A percentile compares a stretch with the other conserved stretches of the same genome.
phyloP scores from a whole-genome alignment of 108 stramenopile genomes.

The Fragilariopsis cylindrus region DNA sequence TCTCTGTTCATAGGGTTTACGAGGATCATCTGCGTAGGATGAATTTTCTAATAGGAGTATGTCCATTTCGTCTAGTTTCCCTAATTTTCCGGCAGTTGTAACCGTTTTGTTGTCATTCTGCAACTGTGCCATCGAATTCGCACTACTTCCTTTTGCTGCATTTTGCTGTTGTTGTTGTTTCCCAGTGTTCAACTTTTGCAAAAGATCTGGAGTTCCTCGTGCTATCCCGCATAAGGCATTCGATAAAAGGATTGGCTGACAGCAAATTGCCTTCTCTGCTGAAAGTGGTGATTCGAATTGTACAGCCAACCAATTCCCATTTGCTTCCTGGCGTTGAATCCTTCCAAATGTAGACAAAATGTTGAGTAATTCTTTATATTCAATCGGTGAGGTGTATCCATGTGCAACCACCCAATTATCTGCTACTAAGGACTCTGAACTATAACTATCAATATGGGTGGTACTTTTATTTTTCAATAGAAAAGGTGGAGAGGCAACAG shows the following conservation, averaged over 20 bases:
- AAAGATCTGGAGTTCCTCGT: constrained; percentile 8
- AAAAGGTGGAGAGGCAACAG: constrained; percentile 8
- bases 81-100: background rate
- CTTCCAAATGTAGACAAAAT: constrained; percentile 25
- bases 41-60: constrained; percentile 7
- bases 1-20: background rate
- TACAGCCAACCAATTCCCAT: constrained; percentile 26
- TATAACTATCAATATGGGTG: background rate
- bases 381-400: constrained; percentile 6
- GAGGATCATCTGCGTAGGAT: background rate
- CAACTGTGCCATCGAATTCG: background rate
- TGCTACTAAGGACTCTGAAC: constrained; percentile 12
- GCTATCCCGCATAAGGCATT: constrained; percentile 9
- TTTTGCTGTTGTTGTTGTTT: background rate
- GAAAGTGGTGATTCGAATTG: constrained; percentile 24
- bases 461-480: background rate
- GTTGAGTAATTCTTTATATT: background rate
- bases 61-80: constrained; percentile 2
- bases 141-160: background rate
- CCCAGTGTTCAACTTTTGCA: constrained; percentile 3
- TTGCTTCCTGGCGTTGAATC: background rate
- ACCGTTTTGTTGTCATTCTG: background rate
- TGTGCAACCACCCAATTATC: constrained; percentile 15
- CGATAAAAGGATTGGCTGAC: constrained; percentile 12
- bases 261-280: constrained; percentile 29